Base-by-base conservation (phyloP, 2,329 filamentous ascomycete genomes). In the Eutypella sp. region DNA sequence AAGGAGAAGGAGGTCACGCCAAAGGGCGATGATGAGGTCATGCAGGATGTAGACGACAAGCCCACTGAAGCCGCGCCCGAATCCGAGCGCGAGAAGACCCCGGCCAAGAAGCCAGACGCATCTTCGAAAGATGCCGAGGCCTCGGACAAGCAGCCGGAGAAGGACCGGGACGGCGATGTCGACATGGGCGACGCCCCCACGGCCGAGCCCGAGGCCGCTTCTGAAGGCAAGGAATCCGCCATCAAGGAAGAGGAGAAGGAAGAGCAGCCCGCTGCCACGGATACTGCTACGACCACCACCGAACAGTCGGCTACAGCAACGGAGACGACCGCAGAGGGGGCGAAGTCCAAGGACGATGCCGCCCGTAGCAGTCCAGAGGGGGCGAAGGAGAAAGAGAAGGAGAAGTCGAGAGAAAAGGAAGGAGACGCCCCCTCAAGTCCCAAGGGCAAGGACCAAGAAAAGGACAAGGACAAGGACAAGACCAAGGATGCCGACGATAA, bases 111-210 rank as follows among this genome's bases (percentile, higher is more conserved):
- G 19, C 47, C 51, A 36, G 43, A 55, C 49, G 23, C 43, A 48
- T 15, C 41, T 41, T 2, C 36, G 45, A 52, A 16, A 47, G 50
- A 42, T 10, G 50, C 25, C 41, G 51, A 34, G 45, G 52, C 31
- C 25, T 45, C 29, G 5, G 50, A 64, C n/a, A n/a, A n/a, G 31
- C 61, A 61, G 16, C 46, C 56, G 4, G 67, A 66, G 27, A 59
- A 69, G 4, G 75, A 79, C 24, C 61, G 59, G 2, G 74, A 78
- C 46, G 74, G 74, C 11, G 74, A 79, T 54, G 65, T 78, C 6
- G 72, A 74, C 9, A 79, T 79, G 74, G 65, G 62, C 2, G 72
- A 71, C 37, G 51, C 67, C 2, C 59, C 62, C 4, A 24, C 49
- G 1, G 50, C 63, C 1, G 53, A 53, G 9, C 55, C 63, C 11